These are phyloP conservation scores for Metschnikowia drakensbergensis DNA, from an alignment of 805 yeast species.

Conservation along the genomic window DNA sequence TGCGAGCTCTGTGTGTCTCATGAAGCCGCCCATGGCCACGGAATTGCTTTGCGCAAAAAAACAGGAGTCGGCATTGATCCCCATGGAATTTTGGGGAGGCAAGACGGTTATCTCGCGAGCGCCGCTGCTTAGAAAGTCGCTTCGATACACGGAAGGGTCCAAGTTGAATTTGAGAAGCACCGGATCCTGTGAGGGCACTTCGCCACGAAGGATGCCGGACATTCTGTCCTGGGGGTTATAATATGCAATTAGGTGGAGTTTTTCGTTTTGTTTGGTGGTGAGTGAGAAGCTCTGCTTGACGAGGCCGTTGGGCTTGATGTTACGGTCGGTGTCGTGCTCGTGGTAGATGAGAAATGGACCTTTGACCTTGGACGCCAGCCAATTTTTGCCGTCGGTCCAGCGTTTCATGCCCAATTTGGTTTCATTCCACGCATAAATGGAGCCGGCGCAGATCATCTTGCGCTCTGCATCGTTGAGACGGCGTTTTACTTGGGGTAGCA, in stretches of 20 bases:
- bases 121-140: conserved; percentile 8
- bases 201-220: conserved; percentile 17
- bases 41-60: background rate
- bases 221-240: conserved; percentile 12
- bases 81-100: background rate
- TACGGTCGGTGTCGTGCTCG: conserved; percentile 46
- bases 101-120: background rate
- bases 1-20: background rate
- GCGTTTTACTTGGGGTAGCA: conserved; percentile 56
- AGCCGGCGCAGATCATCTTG: conserved; percentile 50
- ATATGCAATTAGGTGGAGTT: conserved; percentile 61
- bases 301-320: conserved; percentile 46
- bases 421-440: conserved; percentile 71
- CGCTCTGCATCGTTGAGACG: conserved; percentile 58
- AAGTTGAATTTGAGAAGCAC: conserved; percentile 19
- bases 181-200: conserved; percentile 26
- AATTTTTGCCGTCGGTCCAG: conserved; percentile 74
- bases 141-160: conserved; percentile 15
- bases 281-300: conserved; percentile 63
- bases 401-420: conserved; percentile 65
- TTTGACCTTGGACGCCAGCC: conserved; percentile 70
- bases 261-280: conserved; percentile 48
- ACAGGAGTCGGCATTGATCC: background rate
- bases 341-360: conserved; percentile 59
- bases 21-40: background rate